phyloP scores from a whole-genome alignment of 2,329 filamentous ascomycete species.

The Trichoderma lentiforme region DNA sequence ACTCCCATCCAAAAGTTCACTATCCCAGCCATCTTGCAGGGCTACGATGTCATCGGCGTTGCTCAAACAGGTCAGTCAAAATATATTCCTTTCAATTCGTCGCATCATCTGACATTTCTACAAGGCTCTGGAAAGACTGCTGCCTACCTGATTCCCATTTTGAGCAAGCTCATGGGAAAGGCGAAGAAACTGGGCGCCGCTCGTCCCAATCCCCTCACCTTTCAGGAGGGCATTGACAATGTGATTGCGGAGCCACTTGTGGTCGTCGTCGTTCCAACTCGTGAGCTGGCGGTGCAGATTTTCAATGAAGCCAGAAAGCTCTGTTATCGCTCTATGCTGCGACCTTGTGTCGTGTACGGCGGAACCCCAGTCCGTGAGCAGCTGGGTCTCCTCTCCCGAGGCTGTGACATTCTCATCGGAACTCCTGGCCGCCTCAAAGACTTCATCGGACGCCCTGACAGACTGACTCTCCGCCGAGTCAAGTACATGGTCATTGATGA shows the following conservation, averaged over 20 bases:
- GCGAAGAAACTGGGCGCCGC: slow-evolving; percentile 80
- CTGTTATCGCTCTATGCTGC: slow-evolving; percentile 92
- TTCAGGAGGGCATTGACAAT: slow-evolving; percentile 44
- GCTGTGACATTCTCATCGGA: slow-evolving; percentile 85
- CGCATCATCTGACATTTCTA: background rate
- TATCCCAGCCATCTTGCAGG: slow-evolving; percentile 72
- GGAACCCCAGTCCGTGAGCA: slow-evolving; percentile 72
- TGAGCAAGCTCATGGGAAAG: slow-evolving; percentile 94
- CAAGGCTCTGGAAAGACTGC: slow-evolving; percentile 94
- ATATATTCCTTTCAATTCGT: background rate
- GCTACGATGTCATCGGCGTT: slow-evolving; percentile 80
- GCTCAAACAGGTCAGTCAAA: slow-evolving; percentile 76
- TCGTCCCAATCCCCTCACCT: slow-evolving; percentile 63
- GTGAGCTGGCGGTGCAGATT: slow-evolving; percentile 90
- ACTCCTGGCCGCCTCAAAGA: slow-evolving; percentile 84
- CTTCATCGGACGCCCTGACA: slow-evolving; percentile 68
- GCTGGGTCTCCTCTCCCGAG: slow-evolving; percentile 68
- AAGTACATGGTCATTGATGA: slow-evolving; percentile 86
- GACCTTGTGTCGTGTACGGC: slow-evolving; percentile 86
- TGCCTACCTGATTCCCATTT: slow-evolving; percentile 82
- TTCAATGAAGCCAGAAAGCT: slow-evolving; percentile 91
- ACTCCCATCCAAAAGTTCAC: slow-evolving; percentile 88
- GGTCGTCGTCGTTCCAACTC: slow-evolving; percentile 78
- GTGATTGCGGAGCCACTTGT: slow-evolving; percentile 84
- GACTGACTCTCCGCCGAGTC: slow-evolving; percentile 71